phyloP scores from a whole-genome alignment of 1,139 yeast species.

The Yamadazyma atlantica region DNA sequence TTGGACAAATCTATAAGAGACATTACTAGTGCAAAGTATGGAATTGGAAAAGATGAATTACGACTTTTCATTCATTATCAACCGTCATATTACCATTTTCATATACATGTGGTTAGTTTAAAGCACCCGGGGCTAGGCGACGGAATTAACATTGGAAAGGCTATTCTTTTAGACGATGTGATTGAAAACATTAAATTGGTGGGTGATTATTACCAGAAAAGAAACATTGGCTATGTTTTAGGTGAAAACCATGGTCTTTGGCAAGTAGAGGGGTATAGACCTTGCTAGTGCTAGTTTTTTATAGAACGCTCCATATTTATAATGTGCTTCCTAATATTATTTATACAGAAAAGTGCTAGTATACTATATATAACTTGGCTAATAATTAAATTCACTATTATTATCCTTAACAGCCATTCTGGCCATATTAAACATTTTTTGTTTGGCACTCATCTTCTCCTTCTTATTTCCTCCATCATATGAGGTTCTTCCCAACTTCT shows the following conservation, averaged over 20 bases:
- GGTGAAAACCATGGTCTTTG: slow-evolving; percentile 84
- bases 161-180: slow-evolving; percentile 76
- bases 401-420: slow-evolving; percentile 61
- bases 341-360: too few species aligned
- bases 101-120: slow-evolving; percentile 83
- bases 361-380: slow-evolving; percentile 4
- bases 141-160: slow-evolving; percentile 76
- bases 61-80: slow-evolving; percentile 86
- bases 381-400: slow-evolving; percentile 74
- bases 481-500: slow-evolving; percentile 58
- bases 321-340: too few species aligned
- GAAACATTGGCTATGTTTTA: slow-evolving; percentile 53
- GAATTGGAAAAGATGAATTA: slow-evolving; percentile 45
- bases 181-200: slow-evolving; percentile 62
- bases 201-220: slow-evolving; percentile 46
- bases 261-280: slow-evolving; percentile 35
- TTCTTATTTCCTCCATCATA: slow-evolving; percentile 27
- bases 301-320: too few species aligned
- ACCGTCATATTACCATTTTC: slow-evolving; percentile 95
- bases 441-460: slow-evolving; percentile 61
- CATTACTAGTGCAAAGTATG: slow-evolving; percentile 48
- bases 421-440: slow-evolving; percentile 79
- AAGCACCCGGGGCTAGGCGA: slow-evolving; percentile 71
- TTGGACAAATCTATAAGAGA: slow-evolving; percentile 45
- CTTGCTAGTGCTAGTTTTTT: background rate